A percentile compares a stretch with the other conserved stretches of the same genome.
Conservation (phyloP, 2,329 filamentous ascomycete genomes). For the Hirsutella rhossiliensis region DNA sequence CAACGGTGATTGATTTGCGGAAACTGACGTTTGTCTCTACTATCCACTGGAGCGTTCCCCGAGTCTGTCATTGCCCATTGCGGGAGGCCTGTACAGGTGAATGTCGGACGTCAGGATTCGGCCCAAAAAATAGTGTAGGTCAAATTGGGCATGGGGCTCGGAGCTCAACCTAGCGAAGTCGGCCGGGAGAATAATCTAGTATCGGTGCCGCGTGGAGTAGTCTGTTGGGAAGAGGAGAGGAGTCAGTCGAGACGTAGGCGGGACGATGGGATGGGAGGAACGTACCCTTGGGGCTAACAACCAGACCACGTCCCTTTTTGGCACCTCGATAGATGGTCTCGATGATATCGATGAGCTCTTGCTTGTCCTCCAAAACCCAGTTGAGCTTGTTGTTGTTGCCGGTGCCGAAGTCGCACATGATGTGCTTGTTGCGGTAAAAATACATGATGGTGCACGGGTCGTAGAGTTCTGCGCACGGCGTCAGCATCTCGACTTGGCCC, state of each 20-base stretch:
- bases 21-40: too few species aligned
- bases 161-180: background rate
- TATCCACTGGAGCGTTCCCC: too few species aligned
- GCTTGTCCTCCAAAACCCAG: constrained; percentile 89
- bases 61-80: too few species aligned
- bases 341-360: constrained; percentile 96
- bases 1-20: too few species aligned
- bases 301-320: constrained; percentile 92
- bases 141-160: too few species aligned
- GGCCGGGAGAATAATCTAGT: constrained; percentile 8
- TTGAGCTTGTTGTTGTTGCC: constrained; percentile 99
- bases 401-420: constrained; percentile 96
- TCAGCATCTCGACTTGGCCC: too few species aligned
- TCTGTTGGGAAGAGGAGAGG: constrained; percentile 9
- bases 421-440: constrained; percentile 97
- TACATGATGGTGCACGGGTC: constrained; percentile 92
- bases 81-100: too few species aligned
- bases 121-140: too few species aligned
- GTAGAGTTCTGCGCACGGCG: constrained; percentile 68
- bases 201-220: constrained; percentile 25
- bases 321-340: constrained; percentile 98
- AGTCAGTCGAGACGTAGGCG: background rate
- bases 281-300: constrained; percentile 78
- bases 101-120: too few species aligned
- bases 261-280: background rate